These are phyloP conservation scores for Calonectria pauciramosa DNA, from an alignment of 2,329 filamentous ascomycete species.

Conservation along the genomic window DNA sequence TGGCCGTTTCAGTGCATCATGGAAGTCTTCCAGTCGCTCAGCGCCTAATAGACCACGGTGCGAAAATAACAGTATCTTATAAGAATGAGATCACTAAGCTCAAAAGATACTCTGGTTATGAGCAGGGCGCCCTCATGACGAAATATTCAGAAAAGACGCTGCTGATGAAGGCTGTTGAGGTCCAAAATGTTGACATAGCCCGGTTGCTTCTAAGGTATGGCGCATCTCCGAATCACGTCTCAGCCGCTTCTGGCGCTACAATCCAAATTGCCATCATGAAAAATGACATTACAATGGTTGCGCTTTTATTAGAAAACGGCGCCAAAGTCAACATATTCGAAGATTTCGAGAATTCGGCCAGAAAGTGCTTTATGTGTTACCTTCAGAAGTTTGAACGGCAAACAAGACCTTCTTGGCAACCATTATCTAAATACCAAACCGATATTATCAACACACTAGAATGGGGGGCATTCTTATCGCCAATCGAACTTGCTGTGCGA, in stretches of 20 bases:
- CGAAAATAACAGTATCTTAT: background rate
- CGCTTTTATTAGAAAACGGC: background rate
- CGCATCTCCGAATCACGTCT: background rate
- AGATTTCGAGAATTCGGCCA: background rate
- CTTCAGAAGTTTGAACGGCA: too few species aligned
- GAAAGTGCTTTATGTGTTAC: background rate
- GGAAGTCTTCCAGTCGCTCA: background rate
- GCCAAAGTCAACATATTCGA: background rate
- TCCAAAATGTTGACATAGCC: background rate
- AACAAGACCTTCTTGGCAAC: too few species aligned
- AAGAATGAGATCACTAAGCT: background rate
- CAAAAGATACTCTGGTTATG: too few species aligned
- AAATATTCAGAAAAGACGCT: background rate
- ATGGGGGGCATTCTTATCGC: background rate
- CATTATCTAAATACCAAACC: too few species aligned
- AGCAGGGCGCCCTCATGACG: too few species aligned
- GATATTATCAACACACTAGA: too few species aligned
- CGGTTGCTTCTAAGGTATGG: background rate
- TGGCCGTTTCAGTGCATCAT: background rate
- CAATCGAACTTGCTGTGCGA: background rate
- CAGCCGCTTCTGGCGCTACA: background rate
- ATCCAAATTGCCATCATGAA: conserved; percentile 1
- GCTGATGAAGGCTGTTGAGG: conserved; percentile 4
- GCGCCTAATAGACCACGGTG: background rate
- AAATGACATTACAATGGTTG: background rate